phyloP scores from a whole-genome alignment of 2,329 filamentous ascomycete species.

The Ophiostoma piceae region DNA sequence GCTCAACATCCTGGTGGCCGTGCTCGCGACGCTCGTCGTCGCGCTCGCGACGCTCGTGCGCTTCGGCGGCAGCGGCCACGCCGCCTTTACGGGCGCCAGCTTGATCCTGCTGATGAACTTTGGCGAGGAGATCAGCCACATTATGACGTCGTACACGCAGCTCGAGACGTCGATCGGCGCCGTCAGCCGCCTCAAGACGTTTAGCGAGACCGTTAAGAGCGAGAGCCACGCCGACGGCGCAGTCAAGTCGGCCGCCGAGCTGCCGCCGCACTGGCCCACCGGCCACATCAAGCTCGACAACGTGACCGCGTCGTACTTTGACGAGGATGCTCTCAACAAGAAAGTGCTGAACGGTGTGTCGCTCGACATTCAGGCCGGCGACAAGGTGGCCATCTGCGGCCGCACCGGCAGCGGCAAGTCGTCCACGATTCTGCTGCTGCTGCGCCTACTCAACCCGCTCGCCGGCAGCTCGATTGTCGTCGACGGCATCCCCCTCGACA shows the following conservation, averaged over 20 bases:
- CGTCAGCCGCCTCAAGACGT: slow-evolving; percentile 34
- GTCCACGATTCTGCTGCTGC: slow-evolving; percentile 38
- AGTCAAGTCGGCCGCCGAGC: slow-evolving; percentile 15
- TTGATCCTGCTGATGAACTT: slow-evolving; percentile 37
- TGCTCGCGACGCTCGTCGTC: slow-evolving; percentile 43
- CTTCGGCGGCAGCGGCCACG: not conserved
- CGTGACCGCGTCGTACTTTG: not conserved
- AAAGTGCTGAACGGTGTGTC: slow-evolving; percentile 29
- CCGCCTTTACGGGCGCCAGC: not conserved
- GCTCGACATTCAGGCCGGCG: slow-evolving; percentile 33
- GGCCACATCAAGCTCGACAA: not conserved
- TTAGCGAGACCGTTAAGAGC: slow-evolving; percentile 30
- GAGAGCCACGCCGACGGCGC: slow-evolving; percentile 32
- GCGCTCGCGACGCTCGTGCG: not conserved
- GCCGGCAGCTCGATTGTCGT: slow-evolving; percentile 36
- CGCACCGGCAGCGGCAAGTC: slow-evolving; percentile 44
- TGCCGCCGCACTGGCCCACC: not conserved
- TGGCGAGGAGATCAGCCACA: slow-evolving; percentile 31
- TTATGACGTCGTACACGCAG: slow-evolving; percentile 35
- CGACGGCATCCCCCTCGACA: slow-evolving; percentile 38
- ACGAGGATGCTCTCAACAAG: not conserved
- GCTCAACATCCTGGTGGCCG: slow-evolving; percentile 46
- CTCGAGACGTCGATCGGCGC: slow-evolving; percentile 37
- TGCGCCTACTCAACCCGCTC: slow-evolving; percentile 40
- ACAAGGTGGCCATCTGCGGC: slow-evolving; percentile 43